Evolutionary conservation across 2,329 filamentous ascomycete genomes (phyloP).

Genomic region (Sclerotinia subarctica): DNA sequence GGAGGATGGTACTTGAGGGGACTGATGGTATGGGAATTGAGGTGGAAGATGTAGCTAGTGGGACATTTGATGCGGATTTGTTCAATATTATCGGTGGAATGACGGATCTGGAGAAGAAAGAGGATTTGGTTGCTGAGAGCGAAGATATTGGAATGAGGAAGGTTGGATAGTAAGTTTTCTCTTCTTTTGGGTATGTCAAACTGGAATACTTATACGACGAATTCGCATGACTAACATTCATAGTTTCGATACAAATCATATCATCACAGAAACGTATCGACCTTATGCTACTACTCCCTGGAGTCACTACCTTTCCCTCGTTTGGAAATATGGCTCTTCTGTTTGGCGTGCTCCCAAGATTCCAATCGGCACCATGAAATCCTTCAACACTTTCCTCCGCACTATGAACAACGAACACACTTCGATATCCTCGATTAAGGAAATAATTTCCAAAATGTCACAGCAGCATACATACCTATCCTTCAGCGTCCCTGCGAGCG

Average conservation of each 20-base stretch:
- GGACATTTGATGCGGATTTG: neutral
- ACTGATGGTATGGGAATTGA: neutral
- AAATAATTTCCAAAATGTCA: neutral
- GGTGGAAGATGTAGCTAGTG: conserved; percentile 14
- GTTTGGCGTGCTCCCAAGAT: neutral
- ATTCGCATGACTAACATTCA: neutral
- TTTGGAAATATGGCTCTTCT: neutral
- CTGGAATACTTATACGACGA: no score
- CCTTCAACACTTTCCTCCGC: neutral
- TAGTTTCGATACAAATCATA: conserved; percentile 1
- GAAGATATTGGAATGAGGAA: conserved; percentile 7
- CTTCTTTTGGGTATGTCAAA: neutral
- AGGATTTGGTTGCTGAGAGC: neutral
- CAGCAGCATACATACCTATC: neutral
- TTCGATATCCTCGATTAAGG: neutral
- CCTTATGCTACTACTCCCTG: conserved; percentile 11
- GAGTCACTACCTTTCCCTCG: neutral
- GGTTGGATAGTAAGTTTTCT: neutral
- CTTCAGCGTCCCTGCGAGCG: neutral
- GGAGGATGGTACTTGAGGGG: conserved; percentile 11
- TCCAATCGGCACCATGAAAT: conserved; percentile 2
- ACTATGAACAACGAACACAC: neutral
- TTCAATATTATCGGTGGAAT: neutral
- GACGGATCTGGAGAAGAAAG: neutral
- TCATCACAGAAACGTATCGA: conserved; percentile 3